Base-by-base conservation (phyloP, 2,329 filamentous ascomycete genomes). In the Phaeoacremonium minimum region DNA sequence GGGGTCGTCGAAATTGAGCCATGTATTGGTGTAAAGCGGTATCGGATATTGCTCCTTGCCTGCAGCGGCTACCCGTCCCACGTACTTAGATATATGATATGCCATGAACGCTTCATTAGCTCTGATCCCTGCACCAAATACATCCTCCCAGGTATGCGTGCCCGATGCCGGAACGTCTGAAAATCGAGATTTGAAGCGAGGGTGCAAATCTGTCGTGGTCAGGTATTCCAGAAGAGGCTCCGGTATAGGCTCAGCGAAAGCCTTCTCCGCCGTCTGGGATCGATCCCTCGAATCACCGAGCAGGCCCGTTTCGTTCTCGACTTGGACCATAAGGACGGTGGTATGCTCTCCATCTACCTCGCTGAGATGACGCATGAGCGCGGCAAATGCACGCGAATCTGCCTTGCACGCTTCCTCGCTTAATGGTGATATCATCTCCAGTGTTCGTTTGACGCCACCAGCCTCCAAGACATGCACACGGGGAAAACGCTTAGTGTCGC, bases 251-350 rank as follows among this genome's bases (percentile, higher is more conserved):
- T 60, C 35, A 1, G 42, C 47, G 33, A 1, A 36, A 32, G 2
- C 46, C 32, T 58, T 48, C 14, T 72, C 55, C 2, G 68, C 71
- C 6, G 49, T 47, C 2, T 47, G 46, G 4, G 60, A 67, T 4
- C 64, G 55, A 44, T 75, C 73, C 15, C 71, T 58, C 7, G 65
- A 74, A 44, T 76, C 72, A 0, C 71, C 70, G 0, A 76, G 53
- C 1, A 76, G 41, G 1, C 73, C 73, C 1, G 61, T 62, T 52
- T 77, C 73, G 29, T 77, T 77, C 49, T 77, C 68, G n/a, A 77
- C 71, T 42, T 77, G 73, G 1, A 75, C 63, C 73, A 76, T 76
- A 3, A 77, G 43, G 0, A 77, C 71, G 0, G 71, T 77, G 4
- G 55, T 61, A 30, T 75, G 57, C 9, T 59, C 48, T 2, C 51